Conservation (phyloP, 2,329 filamentous ascomycete genomes). For the Xylariaceae sp. region DNA sequence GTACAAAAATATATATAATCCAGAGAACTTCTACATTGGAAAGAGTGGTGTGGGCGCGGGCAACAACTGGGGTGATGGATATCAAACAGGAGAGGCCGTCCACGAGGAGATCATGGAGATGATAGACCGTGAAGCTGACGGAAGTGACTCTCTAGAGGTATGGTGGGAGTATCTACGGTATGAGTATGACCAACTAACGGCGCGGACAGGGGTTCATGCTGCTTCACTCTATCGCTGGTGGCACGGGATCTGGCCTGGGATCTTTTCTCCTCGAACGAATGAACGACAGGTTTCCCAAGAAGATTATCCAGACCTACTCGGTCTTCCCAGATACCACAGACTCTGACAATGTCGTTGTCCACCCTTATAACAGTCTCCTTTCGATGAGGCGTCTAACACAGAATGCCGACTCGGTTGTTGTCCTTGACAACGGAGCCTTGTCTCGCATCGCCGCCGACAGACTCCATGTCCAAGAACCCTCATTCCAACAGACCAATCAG, state of each 20-base stretch:
- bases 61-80: constrained; percentile 98
- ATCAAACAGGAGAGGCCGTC: constrained; percentile 87
- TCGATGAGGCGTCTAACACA: constrained; percentile 90
- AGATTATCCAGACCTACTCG: constrained; percentile 98
- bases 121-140: constrained; percentile 98
- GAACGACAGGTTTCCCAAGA: constrained; percentile 98
- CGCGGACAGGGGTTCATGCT: constrained; percentile 88
- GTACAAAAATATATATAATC: constrained; percentile 99
- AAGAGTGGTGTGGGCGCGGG: constrained; percentile 93
- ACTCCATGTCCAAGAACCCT: constrained; percentile 92
- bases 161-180: constrained; percentile 7
- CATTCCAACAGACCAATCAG: constrained; percentile 97
- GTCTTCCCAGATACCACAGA: constrained; percentile 95
- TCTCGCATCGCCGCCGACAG: constrained; percentile 93
- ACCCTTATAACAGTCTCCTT: constrained; percentile 96
- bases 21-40: constrained; percentile 97
- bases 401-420: constrained; percentile 96
- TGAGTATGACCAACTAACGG: constrained; percentile 3
- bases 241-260: constrained; percentile 93
- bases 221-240: constrained; percentile 95
- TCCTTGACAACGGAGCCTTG: constrained; percentile 93
- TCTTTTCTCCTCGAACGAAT: constrained; percentile 93
- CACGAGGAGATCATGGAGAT: constrained; percentile 99
- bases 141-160: constrained; percentile 93
- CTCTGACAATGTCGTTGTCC: constrained; percentile 88